Evolutionary conservation across 805 yeast species (phyloP).

Genomic region (Wickerhamiella galacta): DNA sequence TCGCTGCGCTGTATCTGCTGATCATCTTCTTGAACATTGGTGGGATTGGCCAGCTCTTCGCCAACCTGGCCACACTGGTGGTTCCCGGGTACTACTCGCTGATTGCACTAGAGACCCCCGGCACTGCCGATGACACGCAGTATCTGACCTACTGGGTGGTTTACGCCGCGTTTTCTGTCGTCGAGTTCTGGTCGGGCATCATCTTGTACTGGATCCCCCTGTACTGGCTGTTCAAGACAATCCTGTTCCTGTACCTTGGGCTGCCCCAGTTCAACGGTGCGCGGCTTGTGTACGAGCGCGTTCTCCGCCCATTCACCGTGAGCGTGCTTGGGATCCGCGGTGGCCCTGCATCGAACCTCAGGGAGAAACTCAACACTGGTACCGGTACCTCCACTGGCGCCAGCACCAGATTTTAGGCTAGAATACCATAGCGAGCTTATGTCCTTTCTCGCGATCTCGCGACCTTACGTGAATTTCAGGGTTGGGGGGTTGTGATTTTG

Average conservation of each 20-base stretch:
- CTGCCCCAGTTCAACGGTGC: conserved; percentile 87
- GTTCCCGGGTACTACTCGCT: conserved; percentile 83
- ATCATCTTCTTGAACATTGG: conserved; percentile 79
- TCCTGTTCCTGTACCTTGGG: conserved; percentile 73
- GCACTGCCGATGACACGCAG: conserved; percentile 64
- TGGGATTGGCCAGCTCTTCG: conserved; percentile 84
- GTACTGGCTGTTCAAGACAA: conserved; percentile 85
- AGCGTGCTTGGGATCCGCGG: conserved; percentile 19
- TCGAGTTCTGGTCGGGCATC: conserved; percentile 92
- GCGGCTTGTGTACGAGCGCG: conserved; percentile 39
- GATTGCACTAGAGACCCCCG: conserved; percentile 58
- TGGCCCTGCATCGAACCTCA: conserved; percentile 14
- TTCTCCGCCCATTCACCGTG: conserved; percentile 47
- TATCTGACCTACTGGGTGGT: conserved; percentile 95
- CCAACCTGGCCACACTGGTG: conserved; percentile 82
- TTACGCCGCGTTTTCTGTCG: conserved; percentile 76
- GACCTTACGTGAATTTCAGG: no score
- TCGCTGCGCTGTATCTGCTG: conserved; percentile 48
- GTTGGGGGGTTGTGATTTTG: background rate
- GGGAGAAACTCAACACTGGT: conserved; percentile 14
- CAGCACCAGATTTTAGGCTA: background rate
- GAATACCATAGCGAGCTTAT: no score
- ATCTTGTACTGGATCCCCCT: conserved; percentile 92
- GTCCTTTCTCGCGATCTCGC: no score
- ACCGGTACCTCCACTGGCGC: conserved; percentile 1